Conservation (phyloP, 305 asterid genomes). For the Ilex paraguariensis region DNA sequence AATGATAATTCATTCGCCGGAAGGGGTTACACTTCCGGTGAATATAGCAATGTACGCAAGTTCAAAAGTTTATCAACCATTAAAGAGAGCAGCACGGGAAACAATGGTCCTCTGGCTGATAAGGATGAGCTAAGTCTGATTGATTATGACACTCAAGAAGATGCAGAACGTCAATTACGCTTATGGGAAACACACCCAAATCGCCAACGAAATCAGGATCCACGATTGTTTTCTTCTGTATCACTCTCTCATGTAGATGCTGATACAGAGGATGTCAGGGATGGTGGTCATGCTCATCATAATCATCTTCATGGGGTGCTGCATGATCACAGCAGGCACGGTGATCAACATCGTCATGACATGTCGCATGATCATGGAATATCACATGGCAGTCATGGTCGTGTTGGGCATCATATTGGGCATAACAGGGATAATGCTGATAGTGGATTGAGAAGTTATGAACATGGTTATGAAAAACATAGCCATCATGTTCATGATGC, state of each 20-base stretch:
- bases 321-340: constrained; percentile 5
- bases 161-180: constrained; percentile 35
- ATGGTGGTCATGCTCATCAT: not conserved
- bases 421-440: constrained; percentile 1
- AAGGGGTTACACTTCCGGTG: constrained; percentile 20
- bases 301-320: not conserved
- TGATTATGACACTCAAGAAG: constrained; percentile 29
- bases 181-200: constrained; percentile 28
- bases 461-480: constrained; percentile 11
- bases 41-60: constrained; percentile 13
- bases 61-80: constrained; percentile 18
- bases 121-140: constrained; percentile 26
- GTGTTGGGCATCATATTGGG: constrained; percentile 15
- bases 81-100: constrained; percentile 23
- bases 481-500: constrained; percentile 12
- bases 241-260: constrained; percentile 12
- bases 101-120: constrained; percentile 24
- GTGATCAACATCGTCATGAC: not conserved
- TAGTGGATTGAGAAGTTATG: constrained; percentile 12
- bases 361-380: not conserved
- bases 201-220: constrained; percentile 20
- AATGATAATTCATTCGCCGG: constrained; percentile 17
- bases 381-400: constrained; percentile 4
- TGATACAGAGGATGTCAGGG: not conserved
- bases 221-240: constrained; percentile 37